Conservation (phyloP, 108 stramenopile genomes). For the Cyclotella choctawhatcheeana region DNA sequence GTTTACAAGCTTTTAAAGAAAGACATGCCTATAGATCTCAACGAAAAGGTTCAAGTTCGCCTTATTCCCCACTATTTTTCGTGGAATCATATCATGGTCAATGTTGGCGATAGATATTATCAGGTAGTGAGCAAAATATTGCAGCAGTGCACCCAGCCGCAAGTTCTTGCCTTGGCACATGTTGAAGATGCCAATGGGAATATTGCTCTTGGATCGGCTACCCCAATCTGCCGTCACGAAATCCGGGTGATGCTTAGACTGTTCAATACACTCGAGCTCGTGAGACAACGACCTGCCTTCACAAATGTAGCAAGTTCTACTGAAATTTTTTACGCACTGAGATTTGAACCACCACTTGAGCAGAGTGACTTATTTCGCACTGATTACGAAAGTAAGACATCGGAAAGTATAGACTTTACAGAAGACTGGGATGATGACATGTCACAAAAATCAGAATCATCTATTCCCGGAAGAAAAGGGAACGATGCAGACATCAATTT, state of each 20-base stretch:
- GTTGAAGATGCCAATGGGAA: slow-evolving; percentile 86
- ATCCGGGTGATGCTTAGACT: slow-evolving; percentile 90
- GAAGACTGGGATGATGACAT: slow-evolving; percentile 87
- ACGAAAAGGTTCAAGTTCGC: slow-evolving; percentile 86
- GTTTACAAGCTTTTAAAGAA: slow-evolving; percentile 85
- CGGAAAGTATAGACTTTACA: slow-evolving; percentile 65
- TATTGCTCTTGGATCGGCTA: slow-evolving; percentile 82
- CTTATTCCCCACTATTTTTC: slow-evolving; percentile 87
- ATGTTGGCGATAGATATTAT: slow-evolving; percentile 82
- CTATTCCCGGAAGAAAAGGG: slow-evolving; percentile 57
- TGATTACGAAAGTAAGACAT: slow-evolving; percentile 75
- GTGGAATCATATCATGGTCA: slow-evolving; percentile 89
- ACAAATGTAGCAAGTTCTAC: slow-evolving; percentile 88
- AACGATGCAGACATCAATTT: slow-evolving; percentile 65
- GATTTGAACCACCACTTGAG: slow-evolving; percentile 83
- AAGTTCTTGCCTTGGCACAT: slow-evolving; percentile 89
- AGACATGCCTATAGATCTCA: slow-evolving; percentile 87
- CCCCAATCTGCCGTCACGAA: slow-evolving; percentile 90
- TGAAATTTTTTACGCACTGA: slow-evolving; percentile 89
- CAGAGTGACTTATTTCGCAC: slow-evolving; percentile 71
- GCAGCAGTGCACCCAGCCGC: slow-evolving; percentile 88
- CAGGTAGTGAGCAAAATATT: slow-evolving; percentile 89
- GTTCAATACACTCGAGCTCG: slow-evolving; percentile 92
- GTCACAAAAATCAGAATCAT: slow-evolving; percentile 71
- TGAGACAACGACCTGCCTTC: slow-evolving; percentile 89